phyloP scores from a whole-genome alignment of 164 flowering plant genomes.

The Aristolochia californica region DNA sequence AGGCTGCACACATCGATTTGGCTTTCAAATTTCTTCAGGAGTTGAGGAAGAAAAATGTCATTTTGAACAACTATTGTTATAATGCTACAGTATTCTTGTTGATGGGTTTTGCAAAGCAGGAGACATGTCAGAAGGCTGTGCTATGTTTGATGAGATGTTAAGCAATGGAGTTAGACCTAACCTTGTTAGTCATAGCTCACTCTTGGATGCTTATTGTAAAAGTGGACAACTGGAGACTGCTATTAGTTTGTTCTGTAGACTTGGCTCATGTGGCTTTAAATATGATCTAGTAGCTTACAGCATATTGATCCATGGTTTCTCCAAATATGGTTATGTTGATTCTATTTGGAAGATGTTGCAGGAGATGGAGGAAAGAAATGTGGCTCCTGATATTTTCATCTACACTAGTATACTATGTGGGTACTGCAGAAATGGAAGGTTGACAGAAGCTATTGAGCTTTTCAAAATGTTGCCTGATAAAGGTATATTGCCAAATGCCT shows the following conservation, averaged over 20 bases:
- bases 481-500: slow-evolving; percentile 24
- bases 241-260: slow-evolving; percentile 18
- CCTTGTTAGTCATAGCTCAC: slow-evolving; percentile 30
- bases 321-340: slow-evolving; percentile 30
- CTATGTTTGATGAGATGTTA: slow-evolving; percentile 39
- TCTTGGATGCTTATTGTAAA: slow-evolving; percentile 32
- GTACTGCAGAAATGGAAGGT: slow-evolving; percentile 24
- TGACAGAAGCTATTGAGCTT: slow-evolving; percentile 29
- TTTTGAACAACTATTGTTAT: slow-evolving; percentile 34
- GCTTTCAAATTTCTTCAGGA: slow-evolving; percentile 25
- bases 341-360: slow-evolving; percentile 20
- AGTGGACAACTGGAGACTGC: slow-evolving; percentile 26
- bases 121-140: slow-evolving; percentile 21
- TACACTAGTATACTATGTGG: slow-evolving; percentile 28
- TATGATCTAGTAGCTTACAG: slow-evolving; percentile 27
- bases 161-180: slow-evolving; percentile 30
- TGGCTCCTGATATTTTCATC: slow-evolving; percentile 26
- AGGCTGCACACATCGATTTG: slow-evolving; percentile 24
- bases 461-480: slow-evolving; percentile 18
- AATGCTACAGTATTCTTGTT: slow-evolving; percentile 58
- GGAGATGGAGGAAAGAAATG: slow-evolving; percentile 32
- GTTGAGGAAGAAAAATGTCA: slow-evolving; percentile 13
- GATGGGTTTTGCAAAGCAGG: slow-evolving; percentile 48
- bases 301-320: slow-evolving; percentile 35
- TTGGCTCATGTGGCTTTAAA: slow-evolving; percentile 24